Evolutionary conservation across 179 eudicot genomes (phyloP).

Genomic region (Heliamphora pulchella): DNA sequence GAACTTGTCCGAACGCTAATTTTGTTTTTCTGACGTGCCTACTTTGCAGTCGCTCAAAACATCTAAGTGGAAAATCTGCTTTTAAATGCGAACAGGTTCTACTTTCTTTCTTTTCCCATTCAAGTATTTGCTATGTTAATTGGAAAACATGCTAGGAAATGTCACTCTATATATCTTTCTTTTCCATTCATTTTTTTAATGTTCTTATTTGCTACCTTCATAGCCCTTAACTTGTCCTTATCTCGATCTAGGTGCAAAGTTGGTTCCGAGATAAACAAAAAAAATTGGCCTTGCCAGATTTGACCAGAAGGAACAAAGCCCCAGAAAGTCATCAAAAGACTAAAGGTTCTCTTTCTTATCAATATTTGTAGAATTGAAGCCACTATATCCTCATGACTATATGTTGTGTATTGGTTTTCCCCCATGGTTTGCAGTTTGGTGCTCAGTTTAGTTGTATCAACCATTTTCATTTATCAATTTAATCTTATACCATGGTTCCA

Average conservation of each 20-base stretch:
- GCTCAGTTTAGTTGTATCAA: neutral
- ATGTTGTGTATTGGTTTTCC: neutral
- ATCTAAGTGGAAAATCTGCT: conserved; percentile 40
- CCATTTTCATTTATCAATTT: neutral
- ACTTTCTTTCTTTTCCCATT: conserved; percentile 6
- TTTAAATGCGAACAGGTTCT: conserved; percentile 58
- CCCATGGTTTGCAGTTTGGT: neutral
- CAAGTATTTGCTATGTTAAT: neutral
- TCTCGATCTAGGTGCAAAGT: conserved; percentile 44
- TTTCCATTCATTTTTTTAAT: too few relatives aligned
- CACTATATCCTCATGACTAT: neutral
- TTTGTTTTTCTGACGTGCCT: conserved; percentile 17
- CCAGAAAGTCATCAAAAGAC: conserved; percentile 6
- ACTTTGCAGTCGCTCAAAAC: conserved; percentile 42
- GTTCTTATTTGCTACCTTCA: neutral
- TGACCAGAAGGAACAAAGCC: neutral
- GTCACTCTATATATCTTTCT: too few relatives aligned
- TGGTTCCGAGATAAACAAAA: conserved; percentile 58
- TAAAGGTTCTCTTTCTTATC: neutral
- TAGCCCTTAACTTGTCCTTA: neutral
- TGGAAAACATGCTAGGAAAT: too few relatives aligned
- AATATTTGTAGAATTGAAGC: neutral
- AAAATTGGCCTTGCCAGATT: neutral
- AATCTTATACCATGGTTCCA: neutral
- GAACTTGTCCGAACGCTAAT: neutral